These are phyloP conservation scores for Pseudonitzschia delicatissima DNA, from an alignment of 108 stramenopile species.

Conservation along the genomic window DNA sequence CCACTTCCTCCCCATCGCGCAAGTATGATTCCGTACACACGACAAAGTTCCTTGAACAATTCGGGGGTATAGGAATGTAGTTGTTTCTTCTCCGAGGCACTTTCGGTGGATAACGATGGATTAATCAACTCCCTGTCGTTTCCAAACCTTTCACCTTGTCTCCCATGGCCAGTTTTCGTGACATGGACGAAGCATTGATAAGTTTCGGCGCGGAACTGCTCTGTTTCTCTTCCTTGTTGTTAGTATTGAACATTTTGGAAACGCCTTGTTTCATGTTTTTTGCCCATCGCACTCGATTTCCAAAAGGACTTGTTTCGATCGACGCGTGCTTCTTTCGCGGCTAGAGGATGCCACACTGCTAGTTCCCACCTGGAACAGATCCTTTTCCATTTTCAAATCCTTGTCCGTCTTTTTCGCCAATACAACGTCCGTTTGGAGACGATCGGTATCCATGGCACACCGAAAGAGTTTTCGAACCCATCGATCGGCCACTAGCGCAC, in stretches of 20 bases:
- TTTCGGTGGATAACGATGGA: not conserved
- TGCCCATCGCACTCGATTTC: constrained; percentile 77
- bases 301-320: constrained; percentile 74
- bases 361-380: constrained; percentile 48
- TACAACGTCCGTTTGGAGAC: constrained; percentile 42
- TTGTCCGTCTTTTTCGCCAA: constrained; percentile 63
- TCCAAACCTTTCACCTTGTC: not conserved
- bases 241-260: constrained; percentile 31
- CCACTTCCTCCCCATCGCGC: constrained; percentile 86
- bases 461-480: constrained; percentile 65
- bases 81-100: not conserved
- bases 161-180: constrained; percentile 58
- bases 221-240: constrained; percentile 23
- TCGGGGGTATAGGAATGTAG: constrained; percentile 14
- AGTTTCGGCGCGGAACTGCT: too few species aligned
- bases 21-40: constrained; percentile 67
- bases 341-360: constrained; percentile 53
- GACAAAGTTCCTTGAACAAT: constrained; percentile 37
- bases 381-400: constrained; percentile 73
- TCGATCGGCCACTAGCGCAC: constrained; percentile 51
- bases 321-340: constrained; percentile 79
- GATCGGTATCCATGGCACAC: constrained; percentile 52
- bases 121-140: too few species aligned
- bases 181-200: constrained; percentile 63
- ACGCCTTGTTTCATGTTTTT: constrained; percentile 48